These are phyloP conservation scores for Lenwebbia sp. DNA, from an alignment of 345 rosid genomes.

Conservation along the genomic window DNA sequence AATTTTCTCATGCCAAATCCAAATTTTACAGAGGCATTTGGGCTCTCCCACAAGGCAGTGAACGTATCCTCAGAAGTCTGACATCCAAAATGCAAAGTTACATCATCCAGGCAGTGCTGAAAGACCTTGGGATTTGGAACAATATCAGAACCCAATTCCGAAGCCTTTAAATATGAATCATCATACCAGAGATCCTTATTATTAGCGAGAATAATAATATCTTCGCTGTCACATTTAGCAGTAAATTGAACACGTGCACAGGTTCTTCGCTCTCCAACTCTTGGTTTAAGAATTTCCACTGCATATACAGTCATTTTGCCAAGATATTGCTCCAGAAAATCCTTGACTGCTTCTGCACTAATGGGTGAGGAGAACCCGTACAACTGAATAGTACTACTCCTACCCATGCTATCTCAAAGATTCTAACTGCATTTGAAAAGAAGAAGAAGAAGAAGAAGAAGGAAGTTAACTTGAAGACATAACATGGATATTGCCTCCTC, in stretches of 20 bases:
- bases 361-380: constrained; percentile 5
- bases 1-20: constrained; percentile 7
- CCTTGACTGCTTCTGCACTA: not conserved
- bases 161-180: constrained; percentile 8
- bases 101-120: not conserved
- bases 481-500: not conserved
- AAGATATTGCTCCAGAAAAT: constrained; percentile 6
- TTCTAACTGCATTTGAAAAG: not conserved
- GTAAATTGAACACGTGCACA: constrained; percentile 17
- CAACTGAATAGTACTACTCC: not conserved
- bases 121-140: not conserved
- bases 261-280: not conserved
- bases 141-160: not conserved
- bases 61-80: constrained; percentile 7
- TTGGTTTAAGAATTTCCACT: not conserved
- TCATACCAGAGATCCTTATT: constrained; percentile 5
- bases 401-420: not conserved
- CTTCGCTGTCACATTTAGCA: not conserved
- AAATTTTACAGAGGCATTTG: constrained; percentile 7
- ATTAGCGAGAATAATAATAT: not conserved
- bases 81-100: constrained; percentile 17
- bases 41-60: constrained; percentile 14
- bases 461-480: not conserved
- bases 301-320: constrained; percentile 4
- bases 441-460: not conserved